phyloP scores from a whole-genome alignment of 306 rosid species.

The Cyamopsis tetragonoloba region DNA sequence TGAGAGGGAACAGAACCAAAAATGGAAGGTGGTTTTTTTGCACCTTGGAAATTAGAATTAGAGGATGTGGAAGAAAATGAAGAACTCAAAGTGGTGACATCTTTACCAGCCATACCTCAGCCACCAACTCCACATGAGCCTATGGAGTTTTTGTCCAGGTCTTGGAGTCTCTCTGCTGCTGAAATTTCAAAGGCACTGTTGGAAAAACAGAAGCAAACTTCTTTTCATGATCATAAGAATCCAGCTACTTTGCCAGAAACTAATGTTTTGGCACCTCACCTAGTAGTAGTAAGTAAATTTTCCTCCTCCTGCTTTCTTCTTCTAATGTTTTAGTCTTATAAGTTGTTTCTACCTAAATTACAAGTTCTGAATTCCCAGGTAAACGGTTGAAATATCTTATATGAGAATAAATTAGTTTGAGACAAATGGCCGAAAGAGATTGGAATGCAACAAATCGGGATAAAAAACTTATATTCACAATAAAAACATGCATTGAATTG shows the following conservation, averaged over 20 bases:
- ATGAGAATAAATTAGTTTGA: too few species aligned
- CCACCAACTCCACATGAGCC: constrained; percentile 89
- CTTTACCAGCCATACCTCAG: constrained; percentile 69
- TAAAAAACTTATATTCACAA: too few species aligned
- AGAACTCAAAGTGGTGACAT: constrained; percentile 41
- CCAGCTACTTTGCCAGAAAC: constrained; percentile 39
- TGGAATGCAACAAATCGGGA: too few species aligned
- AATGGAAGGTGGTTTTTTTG: constrained; percentile 52
- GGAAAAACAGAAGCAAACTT: constrained; percentile 53
- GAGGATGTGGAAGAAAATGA: constrained; percentile 51
- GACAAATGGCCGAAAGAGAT: too few species aligned
- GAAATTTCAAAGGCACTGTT: constrained; percentile 79
- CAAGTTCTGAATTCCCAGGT: too few species aligned
- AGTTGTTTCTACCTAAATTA: background rate
- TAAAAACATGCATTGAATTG: background rate
- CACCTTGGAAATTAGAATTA: constrained; percentile 43
- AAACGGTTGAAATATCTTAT: too few species aligned
- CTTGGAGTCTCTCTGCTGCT: constrained; percentile 91
- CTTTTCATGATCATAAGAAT: constrained; percentile 34
- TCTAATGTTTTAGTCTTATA: too few species aligned
- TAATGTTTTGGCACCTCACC: constrained; percentile 41
- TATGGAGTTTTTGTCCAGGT: constrained; percentile 80
- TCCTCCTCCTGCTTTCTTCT: background rate
- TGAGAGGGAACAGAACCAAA: constrained; percentile 1
- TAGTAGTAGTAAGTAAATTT: constrained; percentile 49